phyloP scores from a whole-genome alignment of 352 stramenopile species.

The Ochromonadaceae sp. region DNA sequence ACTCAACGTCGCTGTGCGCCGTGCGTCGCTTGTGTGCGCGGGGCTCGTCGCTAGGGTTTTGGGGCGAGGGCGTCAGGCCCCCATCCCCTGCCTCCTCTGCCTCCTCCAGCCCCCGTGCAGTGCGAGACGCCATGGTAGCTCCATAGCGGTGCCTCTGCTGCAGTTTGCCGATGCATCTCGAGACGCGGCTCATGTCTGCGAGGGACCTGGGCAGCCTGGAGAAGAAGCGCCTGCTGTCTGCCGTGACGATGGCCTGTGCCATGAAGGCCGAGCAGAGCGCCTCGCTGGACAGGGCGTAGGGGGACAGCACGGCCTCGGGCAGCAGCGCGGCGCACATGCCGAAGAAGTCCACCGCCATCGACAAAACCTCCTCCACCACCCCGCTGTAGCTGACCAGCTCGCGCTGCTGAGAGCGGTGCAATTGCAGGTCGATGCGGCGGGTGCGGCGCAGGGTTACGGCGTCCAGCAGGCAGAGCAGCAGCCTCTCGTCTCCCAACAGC shows the following conservation, averaged over 20 bases:
- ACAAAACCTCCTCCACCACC: not conserved
- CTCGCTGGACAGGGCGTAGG: not conserved
- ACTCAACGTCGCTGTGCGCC: no score
- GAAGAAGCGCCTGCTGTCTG: not conserved
- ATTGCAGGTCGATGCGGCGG: not conserved
- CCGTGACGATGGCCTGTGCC: not conserved
- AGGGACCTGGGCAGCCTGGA: not conserved
- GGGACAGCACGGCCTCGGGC: not conserved
- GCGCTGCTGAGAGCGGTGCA: not conserved
- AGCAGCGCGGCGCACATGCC: not conserved
- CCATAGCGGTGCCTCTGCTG: no score
- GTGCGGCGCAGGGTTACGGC: not conserved
- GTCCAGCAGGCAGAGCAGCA: not conserved
- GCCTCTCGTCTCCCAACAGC: not conserved
- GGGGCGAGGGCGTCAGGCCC: no score
- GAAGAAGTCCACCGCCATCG: not conserved
- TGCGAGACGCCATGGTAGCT: no score
- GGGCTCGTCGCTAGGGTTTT: no score
- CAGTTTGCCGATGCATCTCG: no score
- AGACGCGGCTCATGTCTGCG: no score
- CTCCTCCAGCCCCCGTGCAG: no score
- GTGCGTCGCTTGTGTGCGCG: no score
- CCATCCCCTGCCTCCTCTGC: no score
- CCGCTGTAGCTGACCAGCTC: not conserved
- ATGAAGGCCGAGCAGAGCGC: not conserved